A percentile compares a stretch with the other conserved stretches of the same genome.
Evolutionary conservation across 2,329 filamentous ascomycete species (phyloP).

Genomic region (Decorospora gaudefroyi): DNA sequence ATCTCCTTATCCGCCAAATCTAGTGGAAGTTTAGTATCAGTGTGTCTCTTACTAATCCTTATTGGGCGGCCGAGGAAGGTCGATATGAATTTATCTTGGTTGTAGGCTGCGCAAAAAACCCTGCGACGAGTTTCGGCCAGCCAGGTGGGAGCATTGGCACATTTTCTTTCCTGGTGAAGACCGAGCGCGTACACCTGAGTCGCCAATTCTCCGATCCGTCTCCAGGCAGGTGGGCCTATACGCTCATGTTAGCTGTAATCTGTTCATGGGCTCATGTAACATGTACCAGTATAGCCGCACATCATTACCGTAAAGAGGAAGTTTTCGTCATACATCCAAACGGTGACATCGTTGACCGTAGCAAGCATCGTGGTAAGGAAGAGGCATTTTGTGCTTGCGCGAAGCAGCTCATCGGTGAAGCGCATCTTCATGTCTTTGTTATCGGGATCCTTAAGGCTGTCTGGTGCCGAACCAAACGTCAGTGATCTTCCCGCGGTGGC

Average conservation of each 20-base stretch:
- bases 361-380: conserved; percentile 47
- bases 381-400: conserved; percentile 46
- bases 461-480: conserved; percentile 30
- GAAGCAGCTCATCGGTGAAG: conserved; percentile 39
- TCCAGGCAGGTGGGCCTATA: conserved; percentile 38
- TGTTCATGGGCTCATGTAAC: not conserved
- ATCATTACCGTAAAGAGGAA: conserved; percentile 45
- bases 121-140: conserved; percentile 36
- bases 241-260: not conserved
- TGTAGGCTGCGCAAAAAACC: conserved; percentile 38
- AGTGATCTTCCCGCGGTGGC: conserved; percentile 46
- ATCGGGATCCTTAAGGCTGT: conserved; percentile 24
- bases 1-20: conserved; percentile 40
- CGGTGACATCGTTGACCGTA: conserved; percentile 47
- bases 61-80: conserved; percentile 44
- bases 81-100: conserved; percentile 41
- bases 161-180: conserved; percentile 39
- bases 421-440: conserved; percentile 25
- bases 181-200: conserved; percentile 42
- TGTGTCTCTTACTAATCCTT: conserved; percentile 37
- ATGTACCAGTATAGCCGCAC: conserved; percentile 46
- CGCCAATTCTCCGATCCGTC: conserved; percentile 38
- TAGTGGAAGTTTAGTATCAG: conserved; percentile 37
- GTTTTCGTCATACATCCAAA: conserved; percentile 46
- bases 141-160: conserved; percentile 33